Evolutionary conservation across 2,329 filamentous ascomycete genomes (phyloP).

Genomic region (Hymenoscyphus occultus): DNA sequence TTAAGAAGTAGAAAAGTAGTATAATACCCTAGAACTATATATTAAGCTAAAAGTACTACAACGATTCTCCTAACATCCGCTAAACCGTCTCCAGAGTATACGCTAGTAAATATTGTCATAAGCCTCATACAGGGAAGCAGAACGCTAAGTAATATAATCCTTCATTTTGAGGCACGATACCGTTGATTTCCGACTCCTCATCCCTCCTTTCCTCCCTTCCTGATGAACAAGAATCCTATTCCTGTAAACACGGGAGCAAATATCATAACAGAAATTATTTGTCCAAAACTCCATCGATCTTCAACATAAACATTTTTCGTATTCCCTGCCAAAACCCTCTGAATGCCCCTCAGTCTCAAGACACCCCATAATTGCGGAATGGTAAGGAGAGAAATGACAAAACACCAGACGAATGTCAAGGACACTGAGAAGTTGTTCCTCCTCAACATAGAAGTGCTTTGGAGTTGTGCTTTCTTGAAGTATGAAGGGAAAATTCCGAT

Average conservation of each 20-base stretch:
- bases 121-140: too few species aligned
- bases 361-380: slow-evolving; percentile 19
- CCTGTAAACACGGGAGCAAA: slow-evolving; percentile 18
- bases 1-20: too few species aligned
- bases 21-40: too few species aligned
- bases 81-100: too few species aligned
- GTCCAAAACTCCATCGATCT: slow-evolving; percentile 22
- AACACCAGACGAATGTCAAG: neutral
- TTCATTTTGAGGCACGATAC: too few species aligned
- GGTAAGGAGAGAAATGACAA: neutral
- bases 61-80: too few species aligned
- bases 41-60: too few species aligned
- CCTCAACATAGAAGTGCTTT: neutral
- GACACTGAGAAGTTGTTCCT: neutral
- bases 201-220: neutral
- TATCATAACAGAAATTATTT: slow-evolving; percentile 18
- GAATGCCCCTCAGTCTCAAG: slow-evolving; percentile 15
- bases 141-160: too few species aligned
- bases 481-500: neutral
- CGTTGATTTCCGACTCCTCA: too few species aligned
- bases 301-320: slow-evolving; percentile 15
- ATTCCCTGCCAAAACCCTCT: slow-evolving; percentile 12
- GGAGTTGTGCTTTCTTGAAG: neutral
- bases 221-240: slow-evolving; percentile 6
- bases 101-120: too few species aligned